Evolutionary conservation across 2,329 filamentous ascomycete species (phyloP).

Genomic region (Teratosphaeria epicoccoides): DNA sequence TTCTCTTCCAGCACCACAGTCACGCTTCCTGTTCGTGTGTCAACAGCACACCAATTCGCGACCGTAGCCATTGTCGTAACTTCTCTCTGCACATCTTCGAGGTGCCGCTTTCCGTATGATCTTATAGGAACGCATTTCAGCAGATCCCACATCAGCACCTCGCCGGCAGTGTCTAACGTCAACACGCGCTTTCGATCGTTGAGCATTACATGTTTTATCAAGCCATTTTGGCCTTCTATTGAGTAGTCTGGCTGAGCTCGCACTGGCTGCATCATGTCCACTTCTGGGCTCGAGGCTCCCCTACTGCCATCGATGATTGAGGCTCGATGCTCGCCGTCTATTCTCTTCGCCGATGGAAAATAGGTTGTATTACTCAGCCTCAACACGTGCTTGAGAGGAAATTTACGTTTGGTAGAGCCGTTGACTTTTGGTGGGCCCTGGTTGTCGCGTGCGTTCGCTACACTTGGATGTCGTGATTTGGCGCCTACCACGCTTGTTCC

Average conservation of each 20-base stretch:
- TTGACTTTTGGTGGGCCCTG: constrained; percentile 10
- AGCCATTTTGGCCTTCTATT: constrained; percentile 87
- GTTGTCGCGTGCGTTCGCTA: constrained; percentile 17
- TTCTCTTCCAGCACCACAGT: constrained; percentile 88
- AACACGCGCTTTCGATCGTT: constrained; percentile 84
- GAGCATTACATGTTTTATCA: constrained; percentile 85
- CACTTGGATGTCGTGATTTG: constrained; percentile 31
- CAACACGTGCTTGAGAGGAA: constrained; percentile 67
- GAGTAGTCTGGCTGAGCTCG: constrained; percentile 37
- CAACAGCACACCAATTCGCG: constrained; percentile 91
- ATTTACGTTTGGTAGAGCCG: constrained; percentile 44
- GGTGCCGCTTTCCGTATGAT: constrained; percentile 86
- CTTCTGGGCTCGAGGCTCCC: constrained; percentile 9
- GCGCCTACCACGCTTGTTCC: constrained; percentile 43
- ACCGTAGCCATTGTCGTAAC: constrained; percentile 84
- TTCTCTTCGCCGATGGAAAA: constrained; percentile 46
- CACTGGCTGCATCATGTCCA: constrained; percentile 27
- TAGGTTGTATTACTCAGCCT: constrained; percentile 74
- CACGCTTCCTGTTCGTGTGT: constrained; percentile 83
- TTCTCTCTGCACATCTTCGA: constrained; percentile 81
- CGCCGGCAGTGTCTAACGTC: constrained; percentile 87
- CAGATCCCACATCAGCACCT: constrained; percentile 91
- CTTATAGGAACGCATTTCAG: constrained; percentile 76
- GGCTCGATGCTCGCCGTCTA: constrained; percentile 29
- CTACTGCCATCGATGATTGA: constrained; percentile 46